phyloP scores from a whole-genome alignment of 2,329 filamentous ascomycete genomes.

The Immersiporthe knoxdaviesiana region DNA sequence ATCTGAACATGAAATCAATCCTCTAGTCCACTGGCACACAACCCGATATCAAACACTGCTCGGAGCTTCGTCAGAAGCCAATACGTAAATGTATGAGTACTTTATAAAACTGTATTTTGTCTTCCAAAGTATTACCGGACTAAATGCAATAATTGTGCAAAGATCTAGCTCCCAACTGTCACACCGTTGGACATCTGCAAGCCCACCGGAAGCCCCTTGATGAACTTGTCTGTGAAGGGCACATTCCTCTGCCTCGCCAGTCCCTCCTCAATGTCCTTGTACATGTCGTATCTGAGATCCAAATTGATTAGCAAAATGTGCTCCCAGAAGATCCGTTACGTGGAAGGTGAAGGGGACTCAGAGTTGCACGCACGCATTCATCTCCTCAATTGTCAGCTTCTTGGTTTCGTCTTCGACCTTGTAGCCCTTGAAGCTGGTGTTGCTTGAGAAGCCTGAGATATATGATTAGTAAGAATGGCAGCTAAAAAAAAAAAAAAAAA shows the following conservation, averaged over 20 bases:
- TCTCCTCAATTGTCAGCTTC: constrained; percentile 70
- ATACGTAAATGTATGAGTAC: too few species aligned
- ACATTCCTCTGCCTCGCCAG: constrained; percentile 42
- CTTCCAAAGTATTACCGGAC: not conserved
- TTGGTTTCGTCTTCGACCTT: constrained; percentile 64
- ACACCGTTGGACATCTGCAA: constrained; percentile 55
- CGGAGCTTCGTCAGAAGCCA: too few species aligned
- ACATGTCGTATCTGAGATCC: constrained; percentile 58
- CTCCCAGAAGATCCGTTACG: not conserved
- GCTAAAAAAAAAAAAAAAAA: not conserved
- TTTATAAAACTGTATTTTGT: too few species aligned
- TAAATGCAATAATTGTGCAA: not conserved
- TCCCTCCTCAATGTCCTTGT: constrained; percentile 56
- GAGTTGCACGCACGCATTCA: constrained; percentile 59
- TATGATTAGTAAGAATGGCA: not conserved
- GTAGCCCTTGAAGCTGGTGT: constrained; percentile 59
- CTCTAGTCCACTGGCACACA: not conserved
- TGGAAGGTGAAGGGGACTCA: accelerated
- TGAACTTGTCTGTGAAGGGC: constrained; percentile 43
- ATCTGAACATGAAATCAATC: too few species aligned
- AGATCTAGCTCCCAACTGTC: constrained; percentile 20
- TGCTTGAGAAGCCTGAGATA: constrained; percentile 60
- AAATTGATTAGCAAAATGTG: not conserved
- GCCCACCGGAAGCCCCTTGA: constrained; percentile 51
- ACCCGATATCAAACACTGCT: too few species aligned